A percentile compares a stretch with the other conserved stretches of the same genome.
Evolutionary conservation across 306 rosid species (phyloP).

Genomic region (Corylus heterophylla): DNA sequence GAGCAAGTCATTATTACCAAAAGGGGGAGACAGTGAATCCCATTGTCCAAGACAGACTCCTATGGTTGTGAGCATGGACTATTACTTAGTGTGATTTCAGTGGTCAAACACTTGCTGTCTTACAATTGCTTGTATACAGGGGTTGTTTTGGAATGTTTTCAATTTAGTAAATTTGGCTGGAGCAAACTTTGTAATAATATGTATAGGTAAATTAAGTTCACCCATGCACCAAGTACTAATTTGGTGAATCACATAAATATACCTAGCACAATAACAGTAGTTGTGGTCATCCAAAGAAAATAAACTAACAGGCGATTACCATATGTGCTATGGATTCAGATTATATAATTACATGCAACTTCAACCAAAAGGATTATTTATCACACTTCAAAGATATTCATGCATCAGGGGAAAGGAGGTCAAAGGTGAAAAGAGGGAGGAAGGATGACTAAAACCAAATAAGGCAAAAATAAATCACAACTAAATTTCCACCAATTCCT

Average conservation of each 20-base stretch:
- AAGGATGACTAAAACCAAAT: not conserved
- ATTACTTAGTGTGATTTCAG: not conserved
- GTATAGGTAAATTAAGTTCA: no score
- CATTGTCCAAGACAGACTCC: not conserved
- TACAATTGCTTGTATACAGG: not conserved
- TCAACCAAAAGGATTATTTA: not conserved
- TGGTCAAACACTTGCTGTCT: not conserved
- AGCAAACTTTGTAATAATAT: not conserved
- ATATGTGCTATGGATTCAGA: not conserved
- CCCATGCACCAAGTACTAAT: not conserved
- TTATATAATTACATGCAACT: not conserved
- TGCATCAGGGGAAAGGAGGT: not conserved
- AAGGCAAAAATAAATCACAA: not conserved
- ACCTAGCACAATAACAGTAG: slow-evolving; percentile 54
- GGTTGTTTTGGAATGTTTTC: not conserved
- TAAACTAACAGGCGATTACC: not conserved
- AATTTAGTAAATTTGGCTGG: no score
- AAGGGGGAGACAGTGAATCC: not conserved
- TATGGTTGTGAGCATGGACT: not conserved
- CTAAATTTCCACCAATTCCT: not conserved
- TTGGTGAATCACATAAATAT: slow-evolving; percentile 9
- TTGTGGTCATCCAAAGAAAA: not conserved
- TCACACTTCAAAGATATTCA: not conserved
- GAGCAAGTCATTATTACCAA: not conserved
- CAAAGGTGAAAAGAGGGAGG: not conserved